Base-by-base conservation (phyloP, 1,284 basidiomycete species). In the Pterulicium gracile region DNA sequence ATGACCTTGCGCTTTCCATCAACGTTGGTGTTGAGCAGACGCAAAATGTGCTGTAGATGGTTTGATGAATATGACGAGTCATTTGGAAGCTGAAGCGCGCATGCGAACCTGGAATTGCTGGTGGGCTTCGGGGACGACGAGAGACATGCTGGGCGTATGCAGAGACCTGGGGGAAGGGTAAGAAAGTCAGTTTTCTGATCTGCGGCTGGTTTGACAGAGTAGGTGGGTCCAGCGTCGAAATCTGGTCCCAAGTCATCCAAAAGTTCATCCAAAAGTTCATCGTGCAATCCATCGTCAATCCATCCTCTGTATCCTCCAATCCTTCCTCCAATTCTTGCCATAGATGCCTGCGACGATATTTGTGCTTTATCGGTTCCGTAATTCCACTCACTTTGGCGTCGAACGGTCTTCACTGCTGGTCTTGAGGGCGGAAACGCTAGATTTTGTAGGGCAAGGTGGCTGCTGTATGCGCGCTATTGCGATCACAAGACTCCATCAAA, bases 11-110 rank as follows among this genome's bases (percentile, higher is more conserved):
- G 85, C 70, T 94, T 94, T 56, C 95, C 96, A 72, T 98, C 94
- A 60, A 99, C 96, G 73, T 99, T 98, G 65, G 96, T 98, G 81
- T 98, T 98, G 63, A 99, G 81, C 49, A 99, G 80, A 89, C 96
- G 93, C 54, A 97, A 72, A 68, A 96, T 96, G 79, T 95, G 91
- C 88, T 94, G 58, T 24, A 44, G 23, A 19, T 22, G 10, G 24
- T 13, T 14, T 19, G n/a, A 35, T 24, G 40, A 15, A 22, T 44
- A 44, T 14, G 18, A 14, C 17, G 27, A n/a, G n/a, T n/a, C n/a
- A n/a, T 7, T 24, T 12, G 24, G 4, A 0, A 48, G 13, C 4
- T 4, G 2, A 13, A 12, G 40, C 34, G 24, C 15, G 2, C 24
- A 24, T 41, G 62, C 71, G 52, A 52, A 88, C 88, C 75, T 93